Conservation (phyloP, 306 rosid genomes). For the Vicia villosa region DNA sequence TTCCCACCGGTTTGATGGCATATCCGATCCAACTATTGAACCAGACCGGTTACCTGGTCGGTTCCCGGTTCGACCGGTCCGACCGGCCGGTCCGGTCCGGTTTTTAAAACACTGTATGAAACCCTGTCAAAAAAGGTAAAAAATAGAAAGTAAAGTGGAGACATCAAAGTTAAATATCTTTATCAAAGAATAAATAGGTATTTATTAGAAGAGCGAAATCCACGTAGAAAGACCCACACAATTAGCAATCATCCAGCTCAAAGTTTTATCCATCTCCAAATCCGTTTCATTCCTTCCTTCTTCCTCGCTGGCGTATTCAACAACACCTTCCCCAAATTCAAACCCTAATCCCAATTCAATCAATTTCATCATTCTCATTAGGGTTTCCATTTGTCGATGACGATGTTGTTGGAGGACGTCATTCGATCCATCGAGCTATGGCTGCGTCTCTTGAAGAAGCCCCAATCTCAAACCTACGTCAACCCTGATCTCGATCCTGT, state of each 20-base stretch:
- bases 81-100: too few species aligned
- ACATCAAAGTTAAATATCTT: too few species aligned
- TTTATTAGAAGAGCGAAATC: not conserved
- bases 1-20: too few species aligned
- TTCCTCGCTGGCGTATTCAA: not conserved
- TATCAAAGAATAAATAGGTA: too few species aligned
- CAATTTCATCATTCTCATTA: not conserved
- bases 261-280: not conserved
- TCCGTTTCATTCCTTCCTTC: not conserved
- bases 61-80: too few species aligned
- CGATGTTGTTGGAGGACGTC: slow-evolving; percentile 67
- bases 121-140: too few species aligned
- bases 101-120: too few species aligned
- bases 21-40: too few species aligned
- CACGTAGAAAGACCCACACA: slow-evolving; percentile 2
- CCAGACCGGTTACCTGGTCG: too few species aligned
- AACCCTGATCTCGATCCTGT: slow-evolving; percentile 91
- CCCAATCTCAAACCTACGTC: slow-evolving; percentile 57
- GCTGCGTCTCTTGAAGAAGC: slow-evolving; percentile 64
- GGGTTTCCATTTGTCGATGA: slow-evolving; percentile 49
- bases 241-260: not conserved
- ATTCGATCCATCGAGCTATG: slow-evolving; percentile 73
- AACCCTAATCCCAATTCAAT: slow-evolving; percentile 36
- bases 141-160: too few species aligned
- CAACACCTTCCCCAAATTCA: slow-evolving; percentile 22